Percentiles rank a stretch among this genome's conserved stretches.
Evolutionary conservation across 495 filamentous ascomycete genomes (phyloP).

Genomic region (Apodospora peruviana): DNA sequence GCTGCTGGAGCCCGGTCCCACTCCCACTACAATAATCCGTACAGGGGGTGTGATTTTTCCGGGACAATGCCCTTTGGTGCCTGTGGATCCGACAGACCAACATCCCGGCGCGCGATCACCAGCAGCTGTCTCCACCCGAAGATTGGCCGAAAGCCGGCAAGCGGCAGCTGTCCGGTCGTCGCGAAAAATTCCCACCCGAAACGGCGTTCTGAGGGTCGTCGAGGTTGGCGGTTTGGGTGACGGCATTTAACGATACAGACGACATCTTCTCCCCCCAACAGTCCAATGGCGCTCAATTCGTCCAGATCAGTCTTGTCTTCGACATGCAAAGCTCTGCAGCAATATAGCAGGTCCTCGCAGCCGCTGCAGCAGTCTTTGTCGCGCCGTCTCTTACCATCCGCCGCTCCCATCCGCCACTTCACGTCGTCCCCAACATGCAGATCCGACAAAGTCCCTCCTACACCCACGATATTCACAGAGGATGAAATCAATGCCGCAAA

Average conservation of each 20-base stretch:
- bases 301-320: slow-evolving; percentile 21
- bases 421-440: slow-evolving; percentile 12
- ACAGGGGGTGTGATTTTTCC: neutral
- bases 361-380: slow-evolving; percentile 1
- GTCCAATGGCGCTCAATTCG: slow-evolving; percentile 24
- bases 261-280: neutral
- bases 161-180: neutral
- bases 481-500: neutral
- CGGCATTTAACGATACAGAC: neutral
- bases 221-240: neutral
- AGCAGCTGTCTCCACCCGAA: neutral
- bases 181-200: slow-evolving; percentile 10
- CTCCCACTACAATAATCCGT: neutral
- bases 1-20: neutral
- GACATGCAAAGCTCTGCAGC: slow-evolving; percentile 16
- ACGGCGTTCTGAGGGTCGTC: neutral
- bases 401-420: slow-evolving; percentile 12
- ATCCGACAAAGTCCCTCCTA: neutral
- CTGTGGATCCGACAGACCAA: neutral
- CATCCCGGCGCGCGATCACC: too few relatives aligned
- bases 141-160: neutral
- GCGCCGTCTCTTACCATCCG: neutral
- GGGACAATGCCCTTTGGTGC: neutral
- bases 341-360: slow-evolving; percentile 11
- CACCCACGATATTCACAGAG: neutral